phyloP scores from a whole-genome alignment of 2,329 filamentous ascomycete species.

The Aureobasidium vineae region DNA sequence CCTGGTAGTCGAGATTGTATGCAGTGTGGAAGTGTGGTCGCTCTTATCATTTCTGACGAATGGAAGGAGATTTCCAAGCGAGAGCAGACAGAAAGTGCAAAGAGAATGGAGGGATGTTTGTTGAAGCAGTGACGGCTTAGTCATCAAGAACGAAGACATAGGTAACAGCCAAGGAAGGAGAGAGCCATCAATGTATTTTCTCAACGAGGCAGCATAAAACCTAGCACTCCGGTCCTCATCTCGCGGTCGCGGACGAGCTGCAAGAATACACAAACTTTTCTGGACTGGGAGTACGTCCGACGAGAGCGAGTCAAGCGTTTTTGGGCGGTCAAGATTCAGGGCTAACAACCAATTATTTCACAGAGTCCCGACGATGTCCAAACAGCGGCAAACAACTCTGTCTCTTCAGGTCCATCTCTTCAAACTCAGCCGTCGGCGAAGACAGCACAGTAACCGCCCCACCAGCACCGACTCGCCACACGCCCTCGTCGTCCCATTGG shows the following conservation, averaged over 20 bases:
- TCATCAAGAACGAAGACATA: neutral
- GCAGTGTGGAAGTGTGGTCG: too few relatives aligned
- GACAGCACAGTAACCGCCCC: slow-evolving; percentile 87
- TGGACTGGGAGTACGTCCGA: neutral
- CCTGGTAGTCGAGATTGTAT: too few relatives aligned
- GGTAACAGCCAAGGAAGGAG: neutral
- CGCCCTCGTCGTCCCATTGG: slow-evolving; percentile 60
- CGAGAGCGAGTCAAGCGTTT: neutral
- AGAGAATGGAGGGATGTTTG: too few relatives aligned
- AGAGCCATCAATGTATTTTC: neutral
- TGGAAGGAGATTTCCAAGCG: too few relatives aligned
- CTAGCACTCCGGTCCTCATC: neutral
- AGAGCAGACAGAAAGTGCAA: too few relatives aligned
- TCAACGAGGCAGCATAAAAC: neutral
- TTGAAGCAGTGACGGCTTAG: too few relatives aligned
- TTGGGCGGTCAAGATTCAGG: neutral
- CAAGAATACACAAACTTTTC: neutral
- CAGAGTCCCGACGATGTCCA: slow-evolving; percentile 27
- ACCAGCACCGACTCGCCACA: slow-evolving; percentile 84
- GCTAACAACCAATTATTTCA: neutral
- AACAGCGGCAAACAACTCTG: slow-evolving; percentile 24
- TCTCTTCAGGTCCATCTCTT: slow-evolving; percentile 70
- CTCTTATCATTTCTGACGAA: too few relatives aligned
- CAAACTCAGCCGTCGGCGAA: slow-evolving; percentile 74
- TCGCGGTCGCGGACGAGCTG: neutral